phyloP scores from a whole-genome alignment of 1,284 basidiomycete species.

The Tremellales sp. region DNA sequence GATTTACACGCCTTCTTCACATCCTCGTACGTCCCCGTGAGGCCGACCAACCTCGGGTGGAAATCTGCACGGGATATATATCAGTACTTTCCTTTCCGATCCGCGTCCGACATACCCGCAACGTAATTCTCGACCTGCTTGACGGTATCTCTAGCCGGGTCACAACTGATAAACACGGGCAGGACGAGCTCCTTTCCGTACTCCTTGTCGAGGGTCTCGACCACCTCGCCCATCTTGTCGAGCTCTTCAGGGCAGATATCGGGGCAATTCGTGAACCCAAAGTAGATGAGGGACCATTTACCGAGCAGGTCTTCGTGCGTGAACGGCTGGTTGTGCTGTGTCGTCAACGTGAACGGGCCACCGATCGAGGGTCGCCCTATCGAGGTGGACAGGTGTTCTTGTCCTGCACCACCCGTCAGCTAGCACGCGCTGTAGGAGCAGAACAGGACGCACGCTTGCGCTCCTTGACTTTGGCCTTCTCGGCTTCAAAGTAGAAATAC shows the following conservation, averaged over 20 bases:
- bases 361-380: conserved; percentile 74
- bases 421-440: conserved; percentile 6
- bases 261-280: conserved; percentile 95
- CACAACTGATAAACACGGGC: conserved; percentile 92
- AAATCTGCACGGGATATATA: conserved; percentile 58
- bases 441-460: conserved; percentile 57
- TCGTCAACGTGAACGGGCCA: conserved; percentile 76
- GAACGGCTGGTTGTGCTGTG: conserved; percentile 66
- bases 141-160: conserved; percentile 85
- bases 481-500: conserved; percentile 81
- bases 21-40: conserved; percentile 80
- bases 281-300: conserved; percentile 84
- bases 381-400: conserved; percentile 58
- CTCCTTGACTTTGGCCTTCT: conserved; percentile 76
- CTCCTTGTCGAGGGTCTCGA: conserved; percentile 65
- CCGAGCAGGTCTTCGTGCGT: conserved; percentile 80
- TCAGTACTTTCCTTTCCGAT: not conserved
- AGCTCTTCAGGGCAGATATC: conserved; percentile 98
- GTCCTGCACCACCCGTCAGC: conserved; percentile 51
- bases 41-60: conserved; percentile 82
- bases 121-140: conserved; percentile 55
- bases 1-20: conserved; percentile 88
- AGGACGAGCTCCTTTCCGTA: conserved; percentile 59
- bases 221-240: conserved; percentile 88
- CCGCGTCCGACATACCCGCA: conserved; percentile 47